phyloP scores from a whole-genome alignment of 768 basidiomycete genomes.

The Collybia nuda region DNA sequence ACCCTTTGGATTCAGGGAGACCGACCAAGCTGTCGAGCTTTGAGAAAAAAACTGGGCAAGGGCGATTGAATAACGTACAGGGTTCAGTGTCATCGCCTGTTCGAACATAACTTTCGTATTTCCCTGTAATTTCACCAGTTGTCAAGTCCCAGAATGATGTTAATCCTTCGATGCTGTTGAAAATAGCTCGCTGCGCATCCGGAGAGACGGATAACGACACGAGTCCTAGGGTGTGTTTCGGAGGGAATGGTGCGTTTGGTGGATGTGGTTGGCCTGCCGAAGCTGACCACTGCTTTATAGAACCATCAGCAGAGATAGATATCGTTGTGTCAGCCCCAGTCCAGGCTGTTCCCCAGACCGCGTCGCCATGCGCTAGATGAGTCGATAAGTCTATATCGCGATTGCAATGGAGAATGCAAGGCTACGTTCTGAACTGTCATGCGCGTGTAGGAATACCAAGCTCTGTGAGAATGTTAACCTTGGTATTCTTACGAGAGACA shows the following conservation, averaged over 20 bases:
- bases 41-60: background rate
- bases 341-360: conserved; percentile 80
- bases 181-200: conserved; percentile 65
- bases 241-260: conserved; percentile 47
- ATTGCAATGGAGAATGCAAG: conserved; percentile 26
- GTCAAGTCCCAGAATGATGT: conserved; percentile 75
- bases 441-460: conserved; percentile 70
- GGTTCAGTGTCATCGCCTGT: conserved; percentile 62
- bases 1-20: conserved; percentile 76
- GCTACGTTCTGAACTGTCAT: conserved; percentile 77
- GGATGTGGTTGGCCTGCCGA: conserved; percentile 61
- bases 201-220: conserved; percentile 75
- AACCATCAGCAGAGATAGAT: conserved; percentile 78
- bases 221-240: conserved; percentile 83
- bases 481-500: background rate
- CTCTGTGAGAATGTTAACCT: conserved; percentile 39
- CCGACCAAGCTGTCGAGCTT: conserved; percentile 70
- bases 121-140: conserved; percentile 58
- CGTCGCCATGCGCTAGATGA: conserved; percentile 70
- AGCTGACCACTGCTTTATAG: conserved; percentile 72
- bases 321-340: conserved; percentile 62
- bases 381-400: conserved; percentile 25
- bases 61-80: conserved; percentile 46
- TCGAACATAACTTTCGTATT: conserved; percentile 72
- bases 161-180: conserved; percentile 83